Conservation (phyloP, 1,284 basidiomycete genomes). For the Heimioporus punctisporus region DNA sequence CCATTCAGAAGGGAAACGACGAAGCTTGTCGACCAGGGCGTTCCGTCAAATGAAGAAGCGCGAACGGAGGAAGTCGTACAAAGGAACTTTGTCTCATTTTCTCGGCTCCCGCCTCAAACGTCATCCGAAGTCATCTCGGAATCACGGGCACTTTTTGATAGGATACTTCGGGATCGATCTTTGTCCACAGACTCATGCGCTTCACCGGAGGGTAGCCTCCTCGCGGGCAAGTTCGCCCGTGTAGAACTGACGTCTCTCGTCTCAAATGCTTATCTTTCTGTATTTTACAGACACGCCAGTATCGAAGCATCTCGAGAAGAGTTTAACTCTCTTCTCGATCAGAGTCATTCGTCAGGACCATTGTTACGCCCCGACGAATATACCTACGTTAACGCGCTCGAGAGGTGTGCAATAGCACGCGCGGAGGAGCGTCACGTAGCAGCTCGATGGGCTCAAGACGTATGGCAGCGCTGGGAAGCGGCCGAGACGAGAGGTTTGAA, state of each 20-base stretch:
- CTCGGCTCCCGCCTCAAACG: constrained; percentile 74
- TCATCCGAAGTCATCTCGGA: constrained; percentile 77
- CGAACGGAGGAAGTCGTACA: not conserved
- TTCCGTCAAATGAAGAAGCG: constrained; percentile 5
- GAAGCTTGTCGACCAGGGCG: constrained; percentile 33
- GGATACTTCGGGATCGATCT: constrained; percentile 58
- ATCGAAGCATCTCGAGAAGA: constrained; percentile 49
- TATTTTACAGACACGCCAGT: constrained; percentile 68
- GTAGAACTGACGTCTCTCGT: constrained; percentile 68
- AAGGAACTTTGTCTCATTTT: constrained; percentile 43
- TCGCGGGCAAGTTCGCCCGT: constrained; percentile 49
- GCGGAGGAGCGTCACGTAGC: constrained; percentile 51
- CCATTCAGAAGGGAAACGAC: constrained; percentile 59
- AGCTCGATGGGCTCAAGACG: constrained; percentile 50
- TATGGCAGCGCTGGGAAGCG: constrained; percentile 60
- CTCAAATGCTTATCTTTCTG: constrained; percentile 83
- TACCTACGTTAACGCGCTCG: constrained; percentile 67
- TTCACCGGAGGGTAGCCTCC: constrained; percentile 4
- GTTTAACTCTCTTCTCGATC: constrained; percentile 49
- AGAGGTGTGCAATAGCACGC: constrained; percentile 56
- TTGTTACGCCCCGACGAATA: constrained; percentile 51
- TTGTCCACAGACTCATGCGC: constrained; percentile 4
- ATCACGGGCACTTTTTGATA: constrained; percentile 68
- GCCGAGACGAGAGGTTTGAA: constrained; percentile 39
- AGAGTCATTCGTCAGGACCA: constrained; percentile 2